Base-by-base conservation (phyloP, 179 eudicot species). In the Camellia oleifera region DNA sequence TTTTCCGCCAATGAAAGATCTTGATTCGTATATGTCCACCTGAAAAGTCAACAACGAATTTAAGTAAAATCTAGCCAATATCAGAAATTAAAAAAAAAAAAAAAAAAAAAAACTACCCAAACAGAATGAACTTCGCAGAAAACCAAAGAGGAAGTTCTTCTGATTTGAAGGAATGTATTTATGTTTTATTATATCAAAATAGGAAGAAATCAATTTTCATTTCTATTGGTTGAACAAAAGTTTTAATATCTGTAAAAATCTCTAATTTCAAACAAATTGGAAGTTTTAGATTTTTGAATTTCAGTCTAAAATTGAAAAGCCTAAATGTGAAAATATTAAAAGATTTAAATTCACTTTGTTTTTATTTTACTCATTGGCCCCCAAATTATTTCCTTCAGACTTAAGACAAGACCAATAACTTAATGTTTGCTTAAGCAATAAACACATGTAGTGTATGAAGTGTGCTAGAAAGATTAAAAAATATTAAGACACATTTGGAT, bases 1-100 rank as follows among this genome's bases (percentile, higher is more conserved):
- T 85, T 96, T 96, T 58, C 99, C 99, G 69, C 99, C 99, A 82
- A 96, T 92, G 80, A 96, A 96, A 77, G 93, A 40, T 91, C 98
- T 91, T 56, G 98, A 94, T 76, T 96, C 99, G 77, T 94, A 96
- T 81, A 96, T 94, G 80, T 96, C 99, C 79, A 96, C 99, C 99
- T 96, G 87, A 61, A 71, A 72, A 75, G 75, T 58, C 83, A 68
- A 58, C 15, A 13, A 83, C 5, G 46, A 15, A 81, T n/a, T 12
- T 56, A 7, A 17, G 65, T 11, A 56, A 67, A 17, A 50, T 18
- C 52, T 50, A 58, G 10, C 18, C 58, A 42, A 40, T 15, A 57
- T 17, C 7, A 56, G 13, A 57, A 74, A 57, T 32, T 18, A 57
- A 46, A 3, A 74, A 40, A 57, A 4, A 71, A 50, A 8, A 42